Base-by-base conservation (phyloP, 1,139 yeast genomes). In the Yamadazyma dendronema region DNA sequence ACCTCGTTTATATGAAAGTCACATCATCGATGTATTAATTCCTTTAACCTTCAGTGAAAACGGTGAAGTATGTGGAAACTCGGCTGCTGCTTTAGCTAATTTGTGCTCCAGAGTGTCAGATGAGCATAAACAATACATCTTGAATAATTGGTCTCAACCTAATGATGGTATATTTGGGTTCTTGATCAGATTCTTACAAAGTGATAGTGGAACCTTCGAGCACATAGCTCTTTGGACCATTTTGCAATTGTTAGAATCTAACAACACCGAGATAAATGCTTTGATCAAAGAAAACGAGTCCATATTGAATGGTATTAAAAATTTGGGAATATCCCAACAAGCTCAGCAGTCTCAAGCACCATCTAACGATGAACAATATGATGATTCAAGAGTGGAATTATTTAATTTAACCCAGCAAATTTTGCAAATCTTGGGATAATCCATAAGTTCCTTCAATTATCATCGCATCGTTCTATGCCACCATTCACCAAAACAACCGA, bases 201-300 rank as follows among this genome's bases (percentile, higher is more conserved):
- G 90, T 53, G 85, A 84, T 31, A 92, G 90, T 59, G 86, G 95
- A n/a, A 92, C 97, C 0, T 94, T 92, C 62, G 97, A 92, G 64
- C 98, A 92, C 59, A 92, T 92, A 62, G 97, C 98, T 1, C 77
- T 90, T 44, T 92, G 99, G 99, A 90, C 97, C 36, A 85, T 90
- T 48, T 73, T 90, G 52, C 98, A 92, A 65, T 74, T 92, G 47
- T 74, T 94, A 47, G 99, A 92, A 64, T 82, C 95, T 39, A 88
- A 85, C 53, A 87, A 89, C 56, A 64, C 66, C 35, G 84, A 84
- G 41, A 78, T 92, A 38, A 77, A 79, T 43, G 67, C 74, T 8
- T 68, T 79, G 51, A 79, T 84, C 33, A 82, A 82, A 54, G 78
- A 68, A 38, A 78, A 80, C 53, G 74, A 69, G 44, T 67, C 77